phyloP scores from a whole-genome alignment of 306 rosid genomes.

The Prunus salicina region DNA sequence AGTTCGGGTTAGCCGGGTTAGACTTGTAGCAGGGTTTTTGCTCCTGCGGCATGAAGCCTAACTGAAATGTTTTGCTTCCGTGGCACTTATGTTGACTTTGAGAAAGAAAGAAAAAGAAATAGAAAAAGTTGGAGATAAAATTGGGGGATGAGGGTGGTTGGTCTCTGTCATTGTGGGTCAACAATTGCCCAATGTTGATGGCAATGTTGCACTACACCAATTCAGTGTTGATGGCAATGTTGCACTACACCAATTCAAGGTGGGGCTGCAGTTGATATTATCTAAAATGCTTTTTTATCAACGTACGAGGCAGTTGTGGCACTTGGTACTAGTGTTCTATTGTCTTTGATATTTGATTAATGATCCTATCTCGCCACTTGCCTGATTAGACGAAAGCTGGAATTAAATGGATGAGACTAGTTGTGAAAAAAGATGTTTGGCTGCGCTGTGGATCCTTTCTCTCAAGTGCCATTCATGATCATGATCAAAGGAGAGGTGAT shows the following conservation, averaged over 20 bases:
- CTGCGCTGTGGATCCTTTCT: not conserved
- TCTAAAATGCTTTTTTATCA: not conserved
- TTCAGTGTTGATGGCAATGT: not conserved
- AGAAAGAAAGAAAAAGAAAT: not conserved
- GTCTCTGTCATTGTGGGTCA: conserved; percentile 28
- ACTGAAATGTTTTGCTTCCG: not conserved
- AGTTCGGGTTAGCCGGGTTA: not conserved
- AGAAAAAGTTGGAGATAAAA: not conserved
- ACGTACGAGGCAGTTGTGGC: not conserved
- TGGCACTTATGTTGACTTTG: not conserved
- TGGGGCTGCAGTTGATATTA: conserved; percentile 13
- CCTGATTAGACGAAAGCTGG: not conserved
- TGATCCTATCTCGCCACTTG: not conserved
- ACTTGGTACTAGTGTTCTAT: not conserved
- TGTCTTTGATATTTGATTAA: conserved; percentile 11
- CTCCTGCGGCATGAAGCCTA: not conserved
- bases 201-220: not conserved
- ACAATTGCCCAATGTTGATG: conserved; percentile 16
- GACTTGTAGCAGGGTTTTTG: not conserved
- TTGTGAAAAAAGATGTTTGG: not conserved
- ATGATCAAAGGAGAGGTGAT: not conserved
- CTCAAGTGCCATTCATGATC: not conserved
- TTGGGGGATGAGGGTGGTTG: not conserved
- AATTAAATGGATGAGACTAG: not conserved
- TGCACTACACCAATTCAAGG: not conserved